A percentile compares a stretch with the other conserved stretches of the same genome.
Conservation (phyloP, 2,329 filamentous ascomycete species). For the Clarireedia sp. region DNA sequence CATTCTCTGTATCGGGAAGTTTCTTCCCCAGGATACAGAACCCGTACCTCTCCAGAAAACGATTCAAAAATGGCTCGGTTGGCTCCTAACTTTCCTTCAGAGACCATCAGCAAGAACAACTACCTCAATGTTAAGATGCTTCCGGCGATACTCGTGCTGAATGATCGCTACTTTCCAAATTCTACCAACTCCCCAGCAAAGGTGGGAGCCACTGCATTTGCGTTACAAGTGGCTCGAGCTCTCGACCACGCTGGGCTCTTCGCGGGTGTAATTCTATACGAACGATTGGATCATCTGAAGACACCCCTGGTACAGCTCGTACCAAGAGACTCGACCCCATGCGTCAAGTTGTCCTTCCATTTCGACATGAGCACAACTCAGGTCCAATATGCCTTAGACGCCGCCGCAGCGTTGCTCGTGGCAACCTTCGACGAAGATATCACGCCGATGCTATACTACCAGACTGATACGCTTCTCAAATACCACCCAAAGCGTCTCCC, state of each 20-base stretch:
- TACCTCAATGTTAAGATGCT: conserved; percentile 7
- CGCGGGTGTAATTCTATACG: conserved; percentile 12
- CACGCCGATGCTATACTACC: conserved; percentile 13
- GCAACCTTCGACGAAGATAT: not conserved
- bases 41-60: not conserved
- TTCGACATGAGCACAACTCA: conserved; percentile 9
- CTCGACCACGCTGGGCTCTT: conserved; percentile 11
- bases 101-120: not conserved
- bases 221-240: conserved; percentile 10
- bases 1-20: not conserved
- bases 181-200: conserved; percentile 10
- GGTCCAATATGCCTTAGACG: conserved; percentile 10
- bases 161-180: conserved; percentile 11
- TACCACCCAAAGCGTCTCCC: conserved; percentile 11
- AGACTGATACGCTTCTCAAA: conserved; percentile 13
- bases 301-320: conserved; percentile 5
- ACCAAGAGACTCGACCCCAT: conserved; percentile 8
- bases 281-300: conserved; percentile 9
- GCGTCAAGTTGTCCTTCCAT: conserved; percentile 11
- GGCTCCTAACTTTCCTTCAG: not conserved
- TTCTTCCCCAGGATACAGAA: not conserved
- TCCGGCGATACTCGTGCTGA: conserved; percentile 13
- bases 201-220: conserved; percentile 13
- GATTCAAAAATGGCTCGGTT: conserved; percentile 3
- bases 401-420: conserved; percentile 7